These are phyloP conservation scores for Byssoonygena ceratinophila DNA, from an alignment of 2,329 filamentous ascomycete species.

Conservation along the genomic window DNA sequence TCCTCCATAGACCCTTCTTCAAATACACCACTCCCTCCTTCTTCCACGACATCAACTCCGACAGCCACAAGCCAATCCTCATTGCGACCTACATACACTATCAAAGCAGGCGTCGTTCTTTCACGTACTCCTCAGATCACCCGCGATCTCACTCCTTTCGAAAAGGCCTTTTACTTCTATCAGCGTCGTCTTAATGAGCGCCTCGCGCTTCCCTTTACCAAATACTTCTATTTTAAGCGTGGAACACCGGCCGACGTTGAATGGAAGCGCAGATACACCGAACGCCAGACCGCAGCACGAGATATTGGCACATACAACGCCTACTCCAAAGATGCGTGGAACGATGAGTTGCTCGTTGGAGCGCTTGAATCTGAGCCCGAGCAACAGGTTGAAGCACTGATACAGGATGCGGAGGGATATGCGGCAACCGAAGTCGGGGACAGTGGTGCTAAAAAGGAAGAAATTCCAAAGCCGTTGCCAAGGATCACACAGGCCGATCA, in stretches of 20 bases:
- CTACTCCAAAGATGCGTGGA: slow-evolving; percentile 66
- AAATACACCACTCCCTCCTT: slow-evolving; percentile 32
- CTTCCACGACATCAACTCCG: slow-evolving; percentile 15
- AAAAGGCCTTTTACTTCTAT: slow-evolving; percentile 91
- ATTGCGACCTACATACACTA: slow-evolving; percentile 33
- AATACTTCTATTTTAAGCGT: slow-evolving; percentile 89
- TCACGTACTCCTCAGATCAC: slow-evolving; percentile 83
- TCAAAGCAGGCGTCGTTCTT: slow-evolving; percentile 64
- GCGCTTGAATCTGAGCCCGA: slow-evolving; percentile 56
- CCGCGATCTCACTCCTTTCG: slow-evolving; percentile 71
- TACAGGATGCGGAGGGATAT: slow-evolving; percentile 60
- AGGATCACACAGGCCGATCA: slow-evolving; percentile 69
- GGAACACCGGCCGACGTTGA: slow-evolving; percentile 75
- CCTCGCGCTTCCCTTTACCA: slow-evolving; percentile 72
- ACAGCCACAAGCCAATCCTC: slow-evolving; percentile 22
- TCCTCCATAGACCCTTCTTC: slow-evolving; percentile 20
- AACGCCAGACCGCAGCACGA: slow-evolving; percentile 65
- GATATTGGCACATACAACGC: slow-evolving; percentile 80
- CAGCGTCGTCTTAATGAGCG: slow-evolving; percentile 95
- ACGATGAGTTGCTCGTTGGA: slow-evolving; percentile 77
- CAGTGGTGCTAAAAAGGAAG: slow-evolving; percentile 42
- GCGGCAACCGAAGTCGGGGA: slow-evolving; percentile 23
- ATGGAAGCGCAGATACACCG: slow-evolving; percentile 76
- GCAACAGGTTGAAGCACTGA: slow-evolving; percentile 54
- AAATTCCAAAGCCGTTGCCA: slow-evolving; percentile 58